A percentile compares a stretch with the other conserved stretches of the same genome.
These are phyloP conservation scores for Suhomyces wounanorum DNA, from an alignment of 1,139 yeast genomes.

Conservation along the genomic window DNA sequence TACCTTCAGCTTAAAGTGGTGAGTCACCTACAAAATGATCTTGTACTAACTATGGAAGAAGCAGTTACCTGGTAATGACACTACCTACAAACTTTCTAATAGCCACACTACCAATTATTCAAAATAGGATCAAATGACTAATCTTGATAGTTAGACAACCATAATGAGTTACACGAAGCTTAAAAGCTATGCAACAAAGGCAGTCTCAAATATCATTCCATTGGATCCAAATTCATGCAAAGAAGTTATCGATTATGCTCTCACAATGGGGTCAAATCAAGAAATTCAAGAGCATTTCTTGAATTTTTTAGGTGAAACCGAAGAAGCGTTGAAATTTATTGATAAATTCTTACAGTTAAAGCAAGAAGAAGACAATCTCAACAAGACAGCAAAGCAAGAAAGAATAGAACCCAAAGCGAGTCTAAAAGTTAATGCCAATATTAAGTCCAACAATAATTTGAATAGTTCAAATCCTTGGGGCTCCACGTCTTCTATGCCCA, in stretches of 20 bases:
- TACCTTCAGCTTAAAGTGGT: no score
- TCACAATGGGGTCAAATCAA: slow-evolving; percentile 41
- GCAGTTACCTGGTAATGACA: no score
- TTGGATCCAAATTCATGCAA: slow-evolving; percentile 29
- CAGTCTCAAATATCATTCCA: slow-evolving; percentile 47
- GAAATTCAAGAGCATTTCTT: slow-evolving; percentile 51
- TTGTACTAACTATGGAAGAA: no score
- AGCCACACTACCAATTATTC: no score
- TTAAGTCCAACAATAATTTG: neutral
- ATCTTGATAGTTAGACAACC: neutral
- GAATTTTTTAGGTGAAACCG: slow-evolving; percentile 56
- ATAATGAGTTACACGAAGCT: slow-evolving; percentile 21
- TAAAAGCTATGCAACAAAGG: slow-evolving; percentile 32
- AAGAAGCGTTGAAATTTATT: slow-evolving; percentile 44
- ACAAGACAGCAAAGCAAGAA: neutral
- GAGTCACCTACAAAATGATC: no score
- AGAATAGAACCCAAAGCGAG: slow-evolving; percentile 15
- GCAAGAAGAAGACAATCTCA: slow-evolving; percentile 20
- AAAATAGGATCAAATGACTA: neutral
- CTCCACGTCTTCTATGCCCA: slow-evolving; percentile 9
- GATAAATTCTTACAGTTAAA: slow-evolving; percentile 30
- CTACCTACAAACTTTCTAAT: no score
- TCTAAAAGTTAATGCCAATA: neutral
- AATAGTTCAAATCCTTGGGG: slow-evolving; percentile 13
- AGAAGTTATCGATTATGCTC: slow-evolving; percentile 51